Conservation (phyloP, 495 filamentous ascomycete genomes). For the Tuber calosporum region DNA sequence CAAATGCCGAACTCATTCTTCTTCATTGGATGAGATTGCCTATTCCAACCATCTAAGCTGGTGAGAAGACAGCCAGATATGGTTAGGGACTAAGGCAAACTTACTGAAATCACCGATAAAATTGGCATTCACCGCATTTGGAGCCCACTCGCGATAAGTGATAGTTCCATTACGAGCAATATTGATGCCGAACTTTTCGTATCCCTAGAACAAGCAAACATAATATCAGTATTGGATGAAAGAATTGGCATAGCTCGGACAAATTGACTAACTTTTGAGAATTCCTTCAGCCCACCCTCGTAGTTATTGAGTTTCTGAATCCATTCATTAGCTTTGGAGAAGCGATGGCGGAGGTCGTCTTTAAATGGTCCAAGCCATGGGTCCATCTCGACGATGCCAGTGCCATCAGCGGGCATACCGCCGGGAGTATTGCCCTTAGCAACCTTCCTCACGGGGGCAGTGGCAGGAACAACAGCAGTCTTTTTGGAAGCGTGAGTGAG, state of each 20-base stretch:
- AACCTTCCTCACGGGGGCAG: neutral
- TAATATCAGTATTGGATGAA: constrained; percentile 10
- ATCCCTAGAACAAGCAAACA: constrained; percentile 53
- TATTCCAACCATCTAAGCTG: constrained; percentile 74
- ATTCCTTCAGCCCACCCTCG: constrained; percentile 87
- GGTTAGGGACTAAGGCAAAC: constrained; percentile 28
- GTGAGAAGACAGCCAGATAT: constrained; percentile 31
- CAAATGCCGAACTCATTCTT: constrained; percentile 82
- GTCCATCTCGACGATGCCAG: constrained; percentile 81
- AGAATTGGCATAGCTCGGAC: neutral
- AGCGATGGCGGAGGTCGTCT: constrained; percentile 67
- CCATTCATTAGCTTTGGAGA: constrained; percentile 77
- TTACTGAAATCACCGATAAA: constrained; percentile 96
- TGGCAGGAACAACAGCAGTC: constrained; percentile 29
- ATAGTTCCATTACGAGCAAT: constrained; percentile 74
- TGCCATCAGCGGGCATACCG: constrained; percentile 33
- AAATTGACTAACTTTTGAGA: constrained; percentile 61
- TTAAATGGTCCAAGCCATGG: constrained; percentile 84
- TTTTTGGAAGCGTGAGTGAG: constrained; percentile 34
- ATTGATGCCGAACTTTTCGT: constrained; percentile 77
- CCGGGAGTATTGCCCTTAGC: constrained; percentile 2
- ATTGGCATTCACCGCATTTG: constrained; percentile 71
- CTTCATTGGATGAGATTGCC: constrained; percentile 73
- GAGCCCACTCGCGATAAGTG: constrained; percentile 91
- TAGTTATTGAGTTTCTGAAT: constrained; percentile 70